These are phyloP conservation scores for Penicillium decumbens DNA, from an alignment of 2,329 filamentous ascomycete species.

Conservation along the genomic window DNA sequence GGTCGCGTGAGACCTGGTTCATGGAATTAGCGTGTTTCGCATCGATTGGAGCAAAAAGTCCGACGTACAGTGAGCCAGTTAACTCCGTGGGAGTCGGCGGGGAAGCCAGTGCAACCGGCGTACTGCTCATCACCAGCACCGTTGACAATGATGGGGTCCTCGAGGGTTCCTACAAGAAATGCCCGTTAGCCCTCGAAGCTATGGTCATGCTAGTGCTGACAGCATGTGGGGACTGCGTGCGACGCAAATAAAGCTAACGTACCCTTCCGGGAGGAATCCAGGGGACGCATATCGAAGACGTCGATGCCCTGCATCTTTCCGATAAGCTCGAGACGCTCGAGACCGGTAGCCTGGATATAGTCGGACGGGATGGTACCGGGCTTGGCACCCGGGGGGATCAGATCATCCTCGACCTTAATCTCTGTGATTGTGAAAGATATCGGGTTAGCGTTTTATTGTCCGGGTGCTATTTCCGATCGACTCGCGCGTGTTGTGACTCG, in stretches of 20 bases:
- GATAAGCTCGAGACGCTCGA: conserved; percentile 96
- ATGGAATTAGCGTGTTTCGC: background rate
- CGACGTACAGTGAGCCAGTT: conserved; percentile 79
- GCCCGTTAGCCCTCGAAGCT: conserved; percentile 6
- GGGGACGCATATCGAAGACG: conserved; percentile 95
- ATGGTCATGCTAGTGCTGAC: background rate
- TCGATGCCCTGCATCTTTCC: conserved; percentile 99
- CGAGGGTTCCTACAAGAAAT: conserved; percentile 64
- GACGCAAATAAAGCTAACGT: conserved; percentile 27
- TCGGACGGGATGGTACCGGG: conserved; percentile 86
- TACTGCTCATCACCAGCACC: conserved; percentile 96
- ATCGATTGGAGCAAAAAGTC: background rate
- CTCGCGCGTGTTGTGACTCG: conserved; percentile 2
- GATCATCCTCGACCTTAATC: conserved; percentile 74
- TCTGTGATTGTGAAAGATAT: conserved; percentile 53
- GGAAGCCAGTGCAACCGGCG: conserved; percentile 89
- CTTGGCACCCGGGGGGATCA: conserved; percentile 74
- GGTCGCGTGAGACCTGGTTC: conserved; percentile 71
- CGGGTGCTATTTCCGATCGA: background rate
- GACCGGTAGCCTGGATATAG: conserved; percentile 90
- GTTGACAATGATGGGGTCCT: conserved; percentile 85
- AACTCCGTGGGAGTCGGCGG: conserved; percentile 84
- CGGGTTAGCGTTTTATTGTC: conserved; percentile 19
- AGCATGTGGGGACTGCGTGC: background rate
- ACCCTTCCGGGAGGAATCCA: conserved; percentile 87